A percentile compares a stretch with the other conserved stretches of the same genome.
Evolutionary conservation across 139 green algal genomes (phyloP).

Genomic region (Trebouxia sp.): DNA sequence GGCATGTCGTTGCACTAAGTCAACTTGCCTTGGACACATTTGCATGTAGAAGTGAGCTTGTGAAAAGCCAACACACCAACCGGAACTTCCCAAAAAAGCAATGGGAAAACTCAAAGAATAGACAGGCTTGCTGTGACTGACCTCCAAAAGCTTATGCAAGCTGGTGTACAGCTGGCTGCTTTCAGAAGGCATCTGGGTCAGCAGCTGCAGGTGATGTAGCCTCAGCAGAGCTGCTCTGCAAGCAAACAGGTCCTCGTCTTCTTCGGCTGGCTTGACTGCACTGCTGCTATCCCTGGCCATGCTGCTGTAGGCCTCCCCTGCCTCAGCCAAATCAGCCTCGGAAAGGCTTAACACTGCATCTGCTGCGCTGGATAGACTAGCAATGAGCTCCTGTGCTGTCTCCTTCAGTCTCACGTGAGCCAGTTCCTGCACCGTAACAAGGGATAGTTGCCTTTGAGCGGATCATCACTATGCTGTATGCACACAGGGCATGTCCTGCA

Average conservation of each 20-base stretch:
- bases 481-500: no score
- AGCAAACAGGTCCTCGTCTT: slow-evolving; percentile 34
- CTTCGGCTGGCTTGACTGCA: background rate
- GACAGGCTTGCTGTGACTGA: background rate
- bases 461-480: no score
- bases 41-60: background rate
- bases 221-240: slow-evolving; percentile 29
- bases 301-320: slow-evolving; percentile 7
- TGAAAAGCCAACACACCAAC: no score
- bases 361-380: background rate
- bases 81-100: background rate
- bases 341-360: background rate
- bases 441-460: no score
- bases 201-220: slow-evolving; percentile 12
- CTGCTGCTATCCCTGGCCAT: slow-evolving; percentile 1
- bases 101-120: background rate
- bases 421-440: slow-evolving; percentile 24
- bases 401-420: slow-evolving; percentile 31
- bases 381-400: background rate
- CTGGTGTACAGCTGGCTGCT: background rate
- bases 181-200: background rate
- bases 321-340: slow-evolving; percentile 24
- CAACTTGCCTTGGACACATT: no score
- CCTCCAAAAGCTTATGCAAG: slow-evolving; percentile 34
- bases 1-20: no score